Evolutionary conservation across 2,329 filamentous ascomycete genomes (phyloP), one percentile per base, ranked within the genome.

Genomic region (Thielaviopsis ethacetica): DNA sequence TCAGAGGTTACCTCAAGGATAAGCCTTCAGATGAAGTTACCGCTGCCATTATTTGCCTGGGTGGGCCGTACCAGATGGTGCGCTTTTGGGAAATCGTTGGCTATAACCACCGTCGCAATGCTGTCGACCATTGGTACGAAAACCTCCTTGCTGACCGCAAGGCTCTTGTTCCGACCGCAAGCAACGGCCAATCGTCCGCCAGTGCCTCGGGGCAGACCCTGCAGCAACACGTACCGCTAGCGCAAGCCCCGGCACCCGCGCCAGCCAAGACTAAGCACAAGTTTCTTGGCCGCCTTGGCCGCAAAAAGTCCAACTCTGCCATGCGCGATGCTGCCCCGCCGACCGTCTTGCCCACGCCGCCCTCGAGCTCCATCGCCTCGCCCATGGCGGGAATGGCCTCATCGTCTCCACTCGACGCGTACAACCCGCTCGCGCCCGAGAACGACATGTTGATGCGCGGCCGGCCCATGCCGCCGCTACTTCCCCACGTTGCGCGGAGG

Each of bases 51-150:
- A 65, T 85, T 10, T 79, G 76, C 51, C 70, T 84, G 12, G 82
- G 82, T 38, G 82, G 82, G 1, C 69, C 85, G 59, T 75, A 81
- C 9, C 79, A 84, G 65, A 80, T 83, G 1, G 79, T 84, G 64
- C 73, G 76, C 52, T 75, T 85, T 41, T 85, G 82, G 82, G 80
- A 84, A 65, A 80, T 82, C 47, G 83, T 83, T 65, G 80, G 81
- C 1, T 85, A 85, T 68, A 84, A 82, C 65, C 73, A 72, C 56
- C 73, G 82, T 34, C 74, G 81, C 59, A 73, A 73, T 21, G 76
- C 78, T 1, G 81, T 85, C 17, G 82, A 85, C 64, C 70, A 65
- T 5, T 85, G 81, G 81, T 82, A 78, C 66, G 73, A 73, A 49
- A 72, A 71, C 19, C 68, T 84, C 9, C 71, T 73, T 15, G 41